Evolutionary conservation across 2,329 filamentous ascomycete genomes (phyloP), one percentile per base, ranked within the genome.

Genomic region (Fusarium mundagurra): DNA sequence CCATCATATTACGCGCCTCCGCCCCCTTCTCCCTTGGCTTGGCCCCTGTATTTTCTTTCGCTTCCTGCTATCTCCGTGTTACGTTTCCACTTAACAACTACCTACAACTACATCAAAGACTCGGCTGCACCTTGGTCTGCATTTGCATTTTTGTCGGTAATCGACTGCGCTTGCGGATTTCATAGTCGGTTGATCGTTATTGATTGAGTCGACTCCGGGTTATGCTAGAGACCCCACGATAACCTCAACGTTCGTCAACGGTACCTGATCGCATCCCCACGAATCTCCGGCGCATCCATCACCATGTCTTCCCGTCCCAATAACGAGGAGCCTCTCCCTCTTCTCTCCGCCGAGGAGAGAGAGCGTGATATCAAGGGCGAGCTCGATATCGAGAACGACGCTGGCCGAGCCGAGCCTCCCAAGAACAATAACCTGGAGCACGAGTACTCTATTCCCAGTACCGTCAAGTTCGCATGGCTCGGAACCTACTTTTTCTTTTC

Each of bases 401-500:
- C 77, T 34, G 79, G 75, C 39, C 76, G 74, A 53, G 61, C 68
- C 53, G 80, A 82, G 36, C 64, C 76, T n/a, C 61, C 76, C 39
- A 78, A 79, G 62, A 76, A 77, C 60, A 76, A 82, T 29, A 84
- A 84, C 71, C 76, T 85, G 64, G 83, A 84, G 38, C 83, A 84
- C 70, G 85, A 86, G 80, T 86, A 86, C 78, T 83, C 83, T 12
- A 83, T 85, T 45, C 80, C 84, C 53, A 83, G 82, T 67, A 82
- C 82, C 39, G 82, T 85, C 79, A 87, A 87, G 79, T 86, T 87
- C 71, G 82, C 84, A 60, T 87, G 86, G 84, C 80, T 88, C 36
- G 85, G 84, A 34, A 83, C 85, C 64, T 89, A 89, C 78, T 89
- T 89, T 77, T 82, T 86, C 76, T 84, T 85, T 75, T 85, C 84